Evolutionary conservation across 2,329 filamentous ascomycete species (phyloP).

Genomic region (Pezicula rhizophila): DNA sequence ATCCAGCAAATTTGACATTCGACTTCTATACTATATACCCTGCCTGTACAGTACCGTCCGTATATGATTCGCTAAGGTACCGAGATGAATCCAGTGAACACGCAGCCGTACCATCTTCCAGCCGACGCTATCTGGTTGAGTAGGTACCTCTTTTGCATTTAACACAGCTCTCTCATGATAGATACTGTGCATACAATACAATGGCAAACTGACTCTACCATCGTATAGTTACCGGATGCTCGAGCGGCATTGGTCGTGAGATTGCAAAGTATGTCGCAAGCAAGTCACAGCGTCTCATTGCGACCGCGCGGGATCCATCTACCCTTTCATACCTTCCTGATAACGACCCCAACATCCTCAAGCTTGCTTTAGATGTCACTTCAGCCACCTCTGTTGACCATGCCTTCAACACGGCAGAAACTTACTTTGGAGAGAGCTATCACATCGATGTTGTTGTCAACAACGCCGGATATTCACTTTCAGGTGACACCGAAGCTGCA

Average conservation of each 20-base stretch:
- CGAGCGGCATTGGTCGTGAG: constrained; percentile 39
- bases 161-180: background rate
- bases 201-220: constrained; percentile 1
- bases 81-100: constrained; percentile 27
- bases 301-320: constrained; percentile 39
- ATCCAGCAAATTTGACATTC: too few species aligned
- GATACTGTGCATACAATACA: too few species aligned
- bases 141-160: constrained; percentile 14
- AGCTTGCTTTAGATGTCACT: constrained; percentile 42
- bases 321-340: constrained; percentile 36
- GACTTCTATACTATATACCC: too few species aligned
- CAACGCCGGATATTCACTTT: constrained; percentile 52
- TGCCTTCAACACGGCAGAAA: constrained; percentile 29
- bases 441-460: constrained; percentile 56
- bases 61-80: background rate
- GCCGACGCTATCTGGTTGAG: constrained; percentile 35
- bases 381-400: constrained; percentile 28
- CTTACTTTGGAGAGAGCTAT: constrained; percentile 36
- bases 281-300: constrained; percentile 37
- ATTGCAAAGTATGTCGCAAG: constrained; percentile 33
- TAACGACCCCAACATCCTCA: constrained; percentile 32
- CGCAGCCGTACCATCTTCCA: constrained; percentile 27
- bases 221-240: constrained; percentile 41
- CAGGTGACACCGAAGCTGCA: constrained; percentile 44
- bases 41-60: too few species aligned